A percentile compares a stretch with the other conserved stretches of the same genome.
phyloP scores from a whole-genome alignment of 1,139 yeast species.

The Debaryomycetaceae sp. region DNA sequence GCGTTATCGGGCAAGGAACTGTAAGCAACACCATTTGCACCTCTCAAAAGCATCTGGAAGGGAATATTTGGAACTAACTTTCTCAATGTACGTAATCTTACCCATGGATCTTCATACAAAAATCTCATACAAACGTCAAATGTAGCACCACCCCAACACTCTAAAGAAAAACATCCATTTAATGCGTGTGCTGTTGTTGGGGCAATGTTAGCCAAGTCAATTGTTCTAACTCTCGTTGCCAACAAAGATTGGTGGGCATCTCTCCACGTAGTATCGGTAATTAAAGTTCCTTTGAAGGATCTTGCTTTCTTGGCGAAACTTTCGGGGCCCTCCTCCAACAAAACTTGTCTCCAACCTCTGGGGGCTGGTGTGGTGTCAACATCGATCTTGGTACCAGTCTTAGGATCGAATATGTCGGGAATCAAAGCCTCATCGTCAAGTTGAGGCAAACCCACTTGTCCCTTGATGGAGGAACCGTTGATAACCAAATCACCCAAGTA shows the following conservation, averaged over 20 bases:
- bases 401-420: slow-evolving; percentile 65
- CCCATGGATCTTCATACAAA: slow-evolving; percentile 99
- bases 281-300: slow-evolving; percentile 75
- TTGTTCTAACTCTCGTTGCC: slow-evolving; percentile 96
- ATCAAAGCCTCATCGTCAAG: slow-evolving; percentile 69
- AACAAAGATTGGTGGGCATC: slow-evolving; percentile 98
- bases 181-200: slow-evolving; percentile 90
- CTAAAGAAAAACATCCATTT: slow-evolving; percentile 88
- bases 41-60: slow-evolving; percentile 97
- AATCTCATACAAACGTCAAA: slow-evolving; percentile 98
- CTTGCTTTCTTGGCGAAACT: slow-evolving; percentile 87
- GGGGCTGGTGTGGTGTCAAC: slow-evolving; percentile 54
- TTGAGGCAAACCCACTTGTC: slow-evolving; percentile 91
- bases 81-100: slow-evolving; percentile 82
- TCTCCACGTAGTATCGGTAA: slow-evolving; percentile 99
- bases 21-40: slow-evolving; percentile 99
- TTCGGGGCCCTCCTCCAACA: slow-evolving; percentile 82
- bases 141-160: slow-evolving; percentile 99
- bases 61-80: slow-evolving; percentile 95
- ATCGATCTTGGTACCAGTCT: slow-evolving; percentile 56
- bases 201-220: slow-evolving; percentile 87
- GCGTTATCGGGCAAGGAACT: slow-evolving; percentile 98
- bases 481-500: slow-evolving; percentile 91
- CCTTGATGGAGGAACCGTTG: slow-evolving; percentile 92
- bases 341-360: slow-evolving; percentile 88